Conservation (phyloP, 1,284 basidiomycete species). For the Jaminaea rosea region DNA sequence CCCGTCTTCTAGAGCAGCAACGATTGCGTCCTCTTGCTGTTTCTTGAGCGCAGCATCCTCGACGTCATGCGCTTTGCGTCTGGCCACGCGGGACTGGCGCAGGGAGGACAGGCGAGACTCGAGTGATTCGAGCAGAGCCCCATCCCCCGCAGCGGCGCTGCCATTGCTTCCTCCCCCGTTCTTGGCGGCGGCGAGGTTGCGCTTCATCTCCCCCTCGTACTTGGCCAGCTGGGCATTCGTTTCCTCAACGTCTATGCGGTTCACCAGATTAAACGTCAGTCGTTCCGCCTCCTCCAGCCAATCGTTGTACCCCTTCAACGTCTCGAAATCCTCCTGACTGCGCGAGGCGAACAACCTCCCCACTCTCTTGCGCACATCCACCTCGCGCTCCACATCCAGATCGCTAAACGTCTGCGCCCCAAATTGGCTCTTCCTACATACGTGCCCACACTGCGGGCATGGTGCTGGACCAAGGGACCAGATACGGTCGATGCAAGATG, state of each 20-base stretch:
- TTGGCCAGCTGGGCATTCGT: constrained; percentile 74
- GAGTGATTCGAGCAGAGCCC: constrained; percentile 19
- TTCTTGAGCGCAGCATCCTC: constrained; percentile 23
- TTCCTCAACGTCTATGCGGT: constrained; percentile 72
- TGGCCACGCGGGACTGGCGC: constrained; percentile 24
- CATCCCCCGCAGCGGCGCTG: constrained; percentile 22
- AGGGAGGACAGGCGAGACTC: constrained; percentile 28
- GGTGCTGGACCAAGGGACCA: constrained; percentile 93
- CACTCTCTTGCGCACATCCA: constrained; percentile 74
- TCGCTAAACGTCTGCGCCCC: constrained; percentile 96
- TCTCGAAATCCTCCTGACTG: constrained; percentile 75
- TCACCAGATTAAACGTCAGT: constrained; percentile 90
- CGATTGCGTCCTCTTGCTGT: constrained; percentile 31
- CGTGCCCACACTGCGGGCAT: constrained; percentile 83
- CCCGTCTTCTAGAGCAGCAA: constrained; percentile 30
- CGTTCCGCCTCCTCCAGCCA: constrained; percentile 95
- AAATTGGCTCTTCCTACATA: constrained; percentile 87
- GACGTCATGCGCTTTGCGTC: constrained; percentile 30
- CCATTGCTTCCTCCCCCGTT: too few relatives aligned
- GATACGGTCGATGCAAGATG: constrained; percentile 77
- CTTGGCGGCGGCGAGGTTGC: too few relatives aligned
- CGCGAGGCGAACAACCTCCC: constrained; percentile 72
- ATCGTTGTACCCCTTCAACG: constrained; percentile 79
- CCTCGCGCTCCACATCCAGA: constrained; percentile 89
- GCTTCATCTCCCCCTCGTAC: constrained; percentile 63